Evolutionary conservation across 2,329 filamentous ascomycete species (phyloP).

Genomic region (Talaromyces amestolkiae): DNA sequence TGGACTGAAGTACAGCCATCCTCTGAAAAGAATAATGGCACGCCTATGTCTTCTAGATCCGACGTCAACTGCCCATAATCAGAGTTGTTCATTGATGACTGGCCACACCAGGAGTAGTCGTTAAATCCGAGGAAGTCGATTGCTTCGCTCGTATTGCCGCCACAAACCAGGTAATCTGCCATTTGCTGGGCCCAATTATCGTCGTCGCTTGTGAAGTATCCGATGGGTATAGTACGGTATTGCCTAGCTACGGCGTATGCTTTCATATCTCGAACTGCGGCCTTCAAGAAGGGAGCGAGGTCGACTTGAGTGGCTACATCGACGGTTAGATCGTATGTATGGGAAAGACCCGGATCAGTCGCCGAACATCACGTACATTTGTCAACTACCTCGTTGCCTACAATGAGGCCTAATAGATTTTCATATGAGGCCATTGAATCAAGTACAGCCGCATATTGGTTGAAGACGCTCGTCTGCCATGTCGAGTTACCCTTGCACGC

Average conservation of each 20-base stretch:
- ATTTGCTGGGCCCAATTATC: slow-evolving; percentile 63
- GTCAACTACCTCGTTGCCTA: background rate
- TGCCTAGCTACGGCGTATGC: slow-evolving; percentile 70
- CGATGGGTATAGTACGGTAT: slow-evolving; percentile 77
- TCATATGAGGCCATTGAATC: background rate
- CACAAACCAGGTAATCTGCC: slow-evolving; percentile 75
- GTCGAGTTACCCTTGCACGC: background rate
- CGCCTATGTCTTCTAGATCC: background rate
- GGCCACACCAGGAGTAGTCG: background rate
- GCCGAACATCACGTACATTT: background rate
- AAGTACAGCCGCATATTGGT: background rate
- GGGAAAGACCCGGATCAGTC: background rate
- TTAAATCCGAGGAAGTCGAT: slow-evolving; percentile 45
- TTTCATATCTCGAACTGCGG: slow-evolving; percentile 77
- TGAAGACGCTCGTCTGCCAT: background rate
- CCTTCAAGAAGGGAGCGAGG: slow-evolving; percentile 81
- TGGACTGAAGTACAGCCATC: slow-evolving; percentile 23
- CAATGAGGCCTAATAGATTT: background rate
- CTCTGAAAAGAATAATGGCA: background rate
- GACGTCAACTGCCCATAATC: background rate
- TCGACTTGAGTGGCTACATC: slow-evolving; percentile 63
- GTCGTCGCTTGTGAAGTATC: slow-evolving; percentile 85
- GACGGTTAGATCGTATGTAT: background rate
- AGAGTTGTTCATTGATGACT: background rate
- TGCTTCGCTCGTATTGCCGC: slow-evolving; percentile 62